Conservation (phyloP, 2,329 filamentous ascomycete genomes). For the Hymenoscyphus repandus region DNA sequence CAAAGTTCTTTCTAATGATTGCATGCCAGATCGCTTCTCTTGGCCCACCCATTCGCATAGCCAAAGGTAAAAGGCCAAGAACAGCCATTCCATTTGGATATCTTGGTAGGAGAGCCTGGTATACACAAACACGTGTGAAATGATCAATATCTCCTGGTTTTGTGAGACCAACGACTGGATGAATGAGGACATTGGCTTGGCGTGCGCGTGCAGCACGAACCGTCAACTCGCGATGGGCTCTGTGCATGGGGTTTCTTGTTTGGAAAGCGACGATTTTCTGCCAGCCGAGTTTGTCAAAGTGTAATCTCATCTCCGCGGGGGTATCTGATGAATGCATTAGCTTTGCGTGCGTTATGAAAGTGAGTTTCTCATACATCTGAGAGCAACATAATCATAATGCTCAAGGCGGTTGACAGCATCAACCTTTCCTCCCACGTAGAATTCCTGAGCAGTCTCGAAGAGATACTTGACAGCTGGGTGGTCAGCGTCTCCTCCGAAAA, state of each 20-base stretch:
- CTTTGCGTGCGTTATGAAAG: conserved; percentile 4
- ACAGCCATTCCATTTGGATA: conserved; percentile 99
- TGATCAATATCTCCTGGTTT: conserved; percentile 99
- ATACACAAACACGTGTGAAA: conserved; percentile 98
- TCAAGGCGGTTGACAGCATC: conserved; percentile 92
- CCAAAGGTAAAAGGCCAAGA: conserved; percentile 86
- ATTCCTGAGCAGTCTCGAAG: conserved; percentile 73
- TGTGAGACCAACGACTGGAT: conserved; percentile 95
- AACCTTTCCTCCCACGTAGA: conserved; percentile 92
- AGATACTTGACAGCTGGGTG: conserved; percentile 93
- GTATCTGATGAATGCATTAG: no score
- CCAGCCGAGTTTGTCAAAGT: conserved; percentile 99
- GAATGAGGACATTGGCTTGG: conserved; percentile 97
- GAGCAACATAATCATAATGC: conserved; percentile 98
- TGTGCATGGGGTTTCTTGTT: conserved; percentile 98
- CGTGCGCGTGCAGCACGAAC: conserved; percentile 92
- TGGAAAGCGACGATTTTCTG: conserved; percentile 97
- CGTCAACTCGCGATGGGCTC: conserved; percentile 94
- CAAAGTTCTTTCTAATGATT: conserved; percentile 99
- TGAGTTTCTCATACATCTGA: conserved; percentile 84
- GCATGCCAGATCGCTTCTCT: conserved; percentile 99
- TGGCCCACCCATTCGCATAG: conserved; percentile 98
- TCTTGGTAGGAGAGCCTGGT: conserved; percentile 91
- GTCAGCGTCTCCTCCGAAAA: conserved; percentile 87
- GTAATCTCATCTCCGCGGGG: conserved; percentile 85